Conservation (phyloP, 306 rosid species). For the Vigna radiata region DNA sequence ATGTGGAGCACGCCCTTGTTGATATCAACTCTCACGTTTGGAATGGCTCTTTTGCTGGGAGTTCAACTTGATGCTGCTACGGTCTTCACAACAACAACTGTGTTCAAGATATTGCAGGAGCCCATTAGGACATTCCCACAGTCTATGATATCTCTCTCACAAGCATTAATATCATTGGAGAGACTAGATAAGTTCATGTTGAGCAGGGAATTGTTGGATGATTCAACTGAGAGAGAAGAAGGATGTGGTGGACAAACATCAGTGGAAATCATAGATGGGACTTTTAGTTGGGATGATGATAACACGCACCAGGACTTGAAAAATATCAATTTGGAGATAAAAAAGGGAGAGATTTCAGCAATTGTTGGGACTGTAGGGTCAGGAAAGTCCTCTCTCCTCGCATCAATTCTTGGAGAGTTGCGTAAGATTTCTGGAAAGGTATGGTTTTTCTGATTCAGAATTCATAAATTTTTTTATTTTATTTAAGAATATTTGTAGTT, state of each 20-base stretch:
- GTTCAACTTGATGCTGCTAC: conserved; percentile 72
- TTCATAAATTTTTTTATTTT: no score
- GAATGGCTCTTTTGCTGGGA: conserved; percentile 64
- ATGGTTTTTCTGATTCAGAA: conserved; percentile 34
- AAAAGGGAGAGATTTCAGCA: conserved; percentile 67
- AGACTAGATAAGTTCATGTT: conserved; percentile 71
- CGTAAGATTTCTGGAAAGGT: conserved; percentile 71
- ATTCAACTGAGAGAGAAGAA: conserved; percentile 60
- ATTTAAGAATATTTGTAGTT: not conserved
- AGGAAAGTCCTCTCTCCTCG: conserved; percentile 82
- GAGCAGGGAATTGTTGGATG: conserved; percentile 63
- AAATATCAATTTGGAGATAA: conserved; percentile 57
- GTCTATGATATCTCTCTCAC: conserved; percentile 73
- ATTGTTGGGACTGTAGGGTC: conserved; percentile 88
- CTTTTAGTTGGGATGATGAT: conserved; percentile 82
- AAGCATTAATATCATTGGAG: conserved; percentile 73
- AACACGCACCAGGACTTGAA: conserved; percentile 54
- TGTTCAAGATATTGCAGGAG: conserved; percentile 73
- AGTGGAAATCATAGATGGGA: conserved; percentile 65
- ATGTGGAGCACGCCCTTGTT: conserved; percentile 73
- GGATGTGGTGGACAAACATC: conserved; percentile 50
- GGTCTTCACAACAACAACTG: conserved; percentile 75
- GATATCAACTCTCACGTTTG: conserved; percentile 71
- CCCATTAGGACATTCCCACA: conserved; percentile 83
- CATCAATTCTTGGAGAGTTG: conserved; percentile 85